phyloP scores from a whole-genome alignment of 108 stramenopile genomes.

The Cyclotella baltica region DNA sequence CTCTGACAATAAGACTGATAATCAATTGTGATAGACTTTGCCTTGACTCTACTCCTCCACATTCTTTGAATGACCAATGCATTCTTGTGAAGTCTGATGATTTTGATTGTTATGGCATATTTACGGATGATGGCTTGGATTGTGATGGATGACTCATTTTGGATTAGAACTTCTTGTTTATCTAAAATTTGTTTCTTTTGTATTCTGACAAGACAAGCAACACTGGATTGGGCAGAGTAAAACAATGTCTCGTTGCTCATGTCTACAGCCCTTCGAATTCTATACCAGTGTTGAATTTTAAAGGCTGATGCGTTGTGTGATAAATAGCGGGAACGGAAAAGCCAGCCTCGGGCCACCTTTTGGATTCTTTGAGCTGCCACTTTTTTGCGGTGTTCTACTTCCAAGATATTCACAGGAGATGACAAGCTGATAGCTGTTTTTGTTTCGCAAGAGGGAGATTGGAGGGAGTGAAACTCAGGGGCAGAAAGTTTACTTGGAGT shows the following conservation, averaged over 20 bases:
- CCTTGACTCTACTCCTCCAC: not conserved
- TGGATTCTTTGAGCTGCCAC: slow-evolving; percentile 3
- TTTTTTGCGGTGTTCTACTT: slow-evolving; percentile 3
- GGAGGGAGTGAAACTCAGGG: not conserved
- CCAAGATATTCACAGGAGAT: not conserved
- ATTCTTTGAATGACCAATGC: not conserved
- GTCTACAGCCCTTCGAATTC: too few species aligned
- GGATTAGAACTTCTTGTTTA: too few species aligned
- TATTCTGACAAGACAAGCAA: not conserved
- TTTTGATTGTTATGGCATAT: not conserved
- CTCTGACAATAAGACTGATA: not conserved
- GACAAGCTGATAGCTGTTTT: not conserved
- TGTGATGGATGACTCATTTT: not conserved
- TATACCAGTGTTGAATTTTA: slow-evolving; percentile 1
- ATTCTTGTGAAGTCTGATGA: not conserved
- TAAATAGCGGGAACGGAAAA: not conserved
- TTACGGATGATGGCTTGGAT: not conserved
- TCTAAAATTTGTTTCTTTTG: too few species aligned
- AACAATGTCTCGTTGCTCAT: not conserved
- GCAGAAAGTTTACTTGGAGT: not conserved
- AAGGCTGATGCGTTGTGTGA: not conserved
- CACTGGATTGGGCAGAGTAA: not conserved
- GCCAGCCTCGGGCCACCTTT: slow-evolving; percentile 18
- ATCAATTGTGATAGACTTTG: not conserved
- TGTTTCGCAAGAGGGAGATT: not conserved